Base-by-base conservation (phyloP, 2,329 filamentous ascomycete genomes). In the Pseudonectria foliicola region DNA sequence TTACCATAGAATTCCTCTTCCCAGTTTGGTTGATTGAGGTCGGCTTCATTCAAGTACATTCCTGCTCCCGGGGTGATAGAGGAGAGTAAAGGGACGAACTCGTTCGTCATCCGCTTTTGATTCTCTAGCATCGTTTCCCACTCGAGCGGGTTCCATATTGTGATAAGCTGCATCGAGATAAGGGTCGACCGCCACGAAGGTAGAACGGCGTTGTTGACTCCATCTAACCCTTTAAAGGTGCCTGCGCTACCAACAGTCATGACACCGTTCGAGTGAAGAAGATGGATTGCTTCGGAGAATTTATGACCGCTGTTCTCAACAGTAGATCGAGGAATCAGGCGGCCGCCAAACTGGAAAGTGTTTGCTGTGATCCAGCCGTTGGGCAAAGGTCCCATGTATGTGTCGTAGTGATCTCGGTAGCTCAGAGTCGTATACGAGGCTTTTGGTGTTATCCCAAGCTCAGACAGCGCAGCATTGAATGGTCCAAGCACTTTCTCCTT, bases 31-130 rank as follows among this genome's bases (percentile, higher is more conserved):
- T 70, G 57, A 24, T 54, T 53, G 31, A 67, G 66, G 48, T 72
- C 62, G 3, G 64, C 70, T 54, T 77, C 72, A 45, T 72, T 74
- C 59, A 70, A 57, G 49, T 73, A 72, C 2, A 62, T 54, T 3
- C 64, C 67, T 7, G 59, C 55, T 1, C 57, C 60, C 1, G 67
- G 64, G 1, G 66, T 66, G 6, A 63, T 53, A 3, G 43, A 47
- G 15, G 49, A 46, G 5, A 57, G 41, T 12, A 50, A 31, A 2
- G 52, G 52, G 39, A 44, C 44, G 7, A 56, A 36, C n/a, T 47
- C 43, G 6, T 53, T 31, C 2, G 53, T 58, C 29, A 59, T 57
- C n/a, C 42, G 44, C 32, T 54, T 42, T 40, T 60, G 56, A 4
- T 46, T 43, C 18, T 48, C 45, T 3, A 53, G 31, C 54, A 61